Evolutionary conservation across 208 protist genomes (phyloP).

Genomic region (Leishmania lainsoni): DNA sequence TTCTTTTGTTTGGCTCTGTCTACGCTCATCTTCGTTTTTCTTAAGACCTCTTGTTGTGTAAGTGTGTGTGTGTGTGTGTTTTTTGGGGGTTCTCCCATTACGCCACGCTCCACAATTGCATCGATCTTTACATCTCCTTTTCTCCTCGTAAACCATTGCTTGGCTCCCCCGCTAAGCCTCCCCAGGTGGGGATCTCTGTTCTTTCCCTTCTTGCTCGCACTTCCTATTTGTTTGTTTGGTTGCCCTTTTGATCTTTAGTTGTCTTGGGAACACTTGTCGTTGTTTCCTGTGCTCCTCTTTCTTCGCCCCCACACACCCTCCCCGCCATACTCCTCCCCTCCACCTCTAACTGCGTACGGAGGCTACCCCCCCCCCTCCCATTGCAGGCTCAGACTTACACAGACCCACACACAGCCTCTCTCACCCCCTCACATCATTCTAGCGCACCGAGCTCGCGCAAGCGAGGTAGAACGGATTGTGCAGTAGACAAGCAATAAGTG

Average conservation of each 20-base stretch:
- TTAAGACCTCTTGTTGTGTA: neutral
- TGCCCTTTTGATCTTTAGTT: no score
- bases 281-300: no score
- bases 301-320: no score
- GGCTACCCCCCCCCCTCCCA: neutral
- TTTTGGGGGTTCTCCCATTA: neutral
- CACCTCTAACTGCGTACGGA: neutral
- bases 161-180: neutral
- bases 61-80: neutral
- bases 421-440: neutral
- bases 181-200: neutral
- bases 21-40: neutral
- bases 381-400: neutral
- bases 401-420: neutral
- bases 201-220: neutral
- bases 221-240: neutral
- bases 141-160: conserved; percentile 1
- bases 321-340: neutral
- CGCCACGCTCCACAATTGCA: neutral
- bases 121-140: neutral
- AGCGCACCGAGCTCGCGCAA: neutral
- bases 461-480: neutral
- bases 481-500: neutral
- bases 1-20: conserved; percentile 1
- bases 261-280: no score